Base-by-base conservation (phyloP, 768 basidiomycete species). In the Leccinum aurantiacum region DNA sequence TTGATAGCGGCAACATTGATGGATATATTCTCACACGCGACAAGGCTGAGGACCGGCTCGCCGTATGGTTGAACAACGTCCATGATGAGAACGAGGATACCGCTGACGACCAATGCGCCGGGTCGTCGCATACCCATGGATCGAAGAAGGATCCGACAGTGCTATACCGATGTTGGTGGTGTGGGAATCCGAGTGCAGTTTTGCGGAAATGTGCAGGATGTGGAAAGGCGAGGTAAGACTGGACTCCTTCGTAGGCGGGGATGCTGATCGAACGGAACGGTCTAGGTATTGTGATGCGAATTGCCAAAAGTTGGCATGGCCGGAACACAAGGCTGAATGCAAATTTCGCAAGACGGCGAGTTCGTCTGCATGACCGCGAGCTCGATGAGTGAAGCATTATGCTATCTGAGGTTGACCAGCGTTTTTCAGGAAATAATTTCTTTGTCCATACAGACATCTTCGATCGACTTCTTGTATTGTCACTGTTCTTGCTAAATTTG, bases 121-220 rank as follows among this genome's bases (percentile, higher is more conserved):
- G 25, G 9, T 49, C 25, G 25, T 15, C 25, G 48, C 48, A 15
- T 0, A 25, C 25, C 24, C n/a, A 13, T 14, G 15, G 15, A 1
- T 29, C 49, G 15, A 50, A 50, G 33, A 68, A 76, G 11, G 27
- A 84, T 53, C 71, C 71, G 14, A 77, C 83, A 4, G 76, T 67
- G 51, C 67, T 88, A 29, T 85, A 84, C 69, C 74, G 79, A 11
- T 88, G 87, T 64, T 83, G 84, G 22, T 83, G 79, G 78, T 88
- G 87, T 61, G 77, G 80, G 6, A 88, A 87, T 59, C 85, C 86
- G 6, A 87, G 82, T 53, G 84, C 83, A 0, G 77, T 77, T 7
- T 68, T 86, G 51, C 77, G 78, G 62, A 86, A 83, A 68, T 86
- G 85, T 61, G 67, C 71, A 5, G 75, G 78, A 2, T 83, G 81